These are phyloP conservation scores for Xylaria polymorpha DNA, from an alignment of 2,329 filamentous ascomycete species.

Conservation along the genomic window DNA sequence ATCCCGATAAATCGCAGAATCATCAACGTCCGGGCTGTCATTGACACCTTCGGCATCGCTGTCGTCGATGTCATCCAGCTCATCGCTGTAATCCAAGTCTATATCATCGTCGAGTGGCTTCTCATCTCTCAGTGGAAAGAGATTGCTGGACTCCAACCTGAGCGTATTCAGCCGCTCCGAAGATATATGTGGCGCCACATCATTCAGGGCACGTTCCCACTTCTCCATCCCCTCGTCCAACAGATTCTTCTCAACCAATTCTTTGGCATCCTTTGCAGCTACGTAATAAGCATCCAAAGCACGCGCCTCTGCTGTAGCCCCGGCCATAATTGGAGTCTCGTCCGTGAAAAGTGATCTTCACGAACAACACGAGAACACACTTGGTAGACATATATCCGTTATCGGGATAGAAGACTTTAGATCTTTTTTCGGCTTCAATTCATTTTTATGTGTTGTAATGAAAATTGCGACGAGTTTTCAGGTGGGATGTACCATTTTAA, in stretches of 20 bases:
- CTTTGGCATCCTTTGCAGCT: background rate
- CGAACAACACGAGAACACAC: no score
- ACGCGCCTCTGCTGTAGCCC: background rate
- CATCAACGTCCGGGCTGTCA: conserved; percentile 1
- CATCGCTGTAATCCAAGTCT: background rate
- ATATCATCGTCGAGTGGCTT: background rate
- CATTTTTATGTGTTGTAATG: no score
- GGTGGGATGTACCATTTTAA: no score
- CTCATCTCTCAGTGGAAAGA: background rate
- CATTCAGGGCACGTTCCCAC: conserved; percentile 7
- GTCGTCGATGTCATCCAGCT: background rate
- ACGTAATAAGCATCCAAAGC: conserved; percentile 14
- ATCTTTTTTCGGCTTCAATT: no score
- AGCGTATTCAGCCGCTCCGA: background rate
- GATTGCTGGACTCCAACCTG: background rate
- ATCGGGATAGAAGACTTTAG: no score
- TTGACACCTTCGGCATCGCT: background rate
- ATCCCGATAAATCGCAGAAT: background rate
- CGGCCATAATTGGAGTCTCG: conserved; percentile 13
- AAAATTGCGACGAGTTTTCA: no score
- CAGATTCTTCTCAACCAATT: conserved; percentile 10
- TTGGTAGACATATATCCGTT: no score
- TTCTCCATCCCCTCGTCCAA: background rate
- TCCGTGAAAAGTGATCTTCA: no score
- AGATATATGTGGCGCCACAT: conserved; percentile 9